These are phyloP conservation scores for Trametes punicea DNA, from an alignment of 768 basidiomycete genomes.

Conservation along the genomic window DNA sequence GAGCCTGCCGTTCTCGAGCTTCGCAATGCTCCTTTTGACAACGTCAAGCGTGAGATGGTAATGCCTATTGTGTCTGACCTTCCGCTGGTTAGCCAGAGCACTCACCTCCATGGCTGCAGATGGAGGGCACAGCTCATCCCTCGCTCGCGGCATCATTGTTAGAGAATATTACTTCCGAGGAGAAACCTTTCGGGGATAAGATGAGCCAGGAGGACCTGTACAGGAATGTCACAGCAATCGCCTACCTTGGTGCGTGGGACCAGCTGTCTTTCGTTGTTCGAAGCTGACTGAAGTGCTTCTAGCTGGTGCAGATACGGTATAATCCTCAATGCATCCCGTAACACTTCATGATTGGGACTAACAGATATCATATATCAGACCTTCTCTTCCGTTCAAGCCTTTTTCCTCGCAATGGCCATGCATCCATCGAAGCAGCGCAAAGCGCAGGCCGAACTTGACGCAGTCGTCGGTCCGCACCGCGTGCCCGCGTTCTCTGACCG, in stretches of 20 bases:
- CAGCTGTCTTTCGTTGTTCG: neutral
- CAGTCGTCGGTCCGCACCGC: slow-evolving; percentile 21
- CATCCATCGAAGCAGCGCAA: slow-evolving; percentile 28
- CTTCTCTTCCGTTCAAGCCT: slow-evolving; percentile 27
- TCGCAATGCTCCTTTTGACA: neutral
- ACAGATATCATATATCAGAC: slow-evolving; percentile 16
- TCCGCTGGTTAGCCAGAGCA: too few species aligned
- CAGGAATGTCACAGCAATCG: slow-evolving; percentile 1
- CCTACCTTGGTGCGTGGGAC: neutral
- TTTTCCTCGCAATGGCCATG: slow-evolving; percentile 35
- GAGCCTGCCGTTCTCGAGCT: neutral
- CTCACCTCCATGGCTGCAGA: too few species aligned
- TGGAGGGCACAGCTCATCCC: slow-evolving; percentile 4
- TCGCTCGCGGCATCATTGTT: slow-evolving; percentile 4
- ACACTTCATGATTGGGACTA: neutral
- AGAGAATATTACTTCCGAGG: neutral
- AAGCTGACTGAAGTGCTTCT: too few species aligned
- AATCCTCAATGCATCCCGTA: neutral
- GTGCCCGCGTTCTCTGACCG: slow-evolving; percentile 25
- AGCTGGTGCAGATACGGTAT: slow-evolving; percentile 9
- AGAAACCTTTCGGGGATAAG: neutral
- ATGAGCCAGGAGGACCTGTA: slow-evolving; percentile 7
- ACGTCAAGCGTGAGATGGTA: slow-evolving; percentile 3
- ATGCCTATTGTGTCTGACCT: neutral
- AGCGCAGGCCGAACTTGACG: slow-evolving; percentile 31